Conservation (phyloP, 176 grass and related monocot genomes). For the Aechmea fasciata region DNA sequence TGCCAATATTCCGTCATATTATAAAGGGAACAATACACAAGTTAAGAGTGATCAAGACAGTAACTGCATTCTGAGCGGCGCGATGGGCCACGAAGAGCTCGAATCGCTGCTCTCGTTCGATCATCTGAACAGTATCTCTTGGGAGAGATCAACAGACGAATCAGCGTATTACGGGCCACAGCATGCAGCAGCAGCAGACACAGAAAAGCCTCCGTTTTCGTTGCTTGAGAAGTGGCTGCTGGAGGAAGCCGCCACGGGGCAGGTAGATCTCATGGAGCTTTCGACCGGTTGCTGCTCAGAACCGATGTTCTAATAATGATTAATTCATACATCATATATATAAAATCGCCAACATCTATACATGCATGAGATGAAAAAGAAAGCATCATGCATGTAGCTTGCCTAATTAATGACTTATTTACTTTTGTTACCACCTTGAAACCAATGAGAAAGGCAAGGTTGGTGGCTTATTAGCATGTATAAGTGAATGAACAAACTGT, state of each 20-base stretch:
- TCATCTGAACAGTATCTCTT: conserved; percentile 6
- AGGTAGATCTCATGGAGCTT: conserved; percentile 36
- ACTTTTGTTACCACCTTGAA: not conserved
- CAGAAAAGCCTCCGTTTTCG: conserved; percentile 1
- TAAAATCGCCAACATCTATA: conserved; percentile 2
- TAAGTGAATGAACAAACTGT: not conserved
- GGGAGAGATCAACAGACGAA: not conserved
- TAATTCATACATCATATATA: conserved; percentile 7
- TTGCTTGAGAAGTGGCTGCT: conserved; percentile 32
- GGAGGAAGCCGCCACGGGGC: conserved; percentile 21
- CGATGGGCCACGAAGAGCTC: conserved; percentile 8
- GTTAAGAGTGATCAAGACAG: conserved; percentile 6
- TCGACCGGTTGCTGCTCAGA: conserved; percentile 38
- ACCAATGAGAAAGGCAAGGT: not conserved
- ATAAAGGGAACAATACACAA: not conserved
- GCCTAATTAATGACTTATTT: not conserved
- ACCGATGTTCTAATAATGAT: conserved; percentile 21
- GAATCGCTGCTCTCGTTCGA: conserved; percentile 28
- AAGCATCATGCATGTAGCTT: conserved; percentile 2
- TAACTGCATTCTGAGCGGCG: conserved; percentile 5
- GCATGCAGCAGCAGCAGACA: not conserved
- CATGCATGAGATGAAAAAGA: not conserved
- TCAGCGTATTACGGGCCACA: not conserved
- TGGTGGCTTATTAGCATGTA: not conserved
- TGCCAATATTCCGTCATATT: not conserved